Conservation (phyloP, 2,329 filamentous ascomycete genomes). For the Cadophora luteo-olivacea region DNA sequence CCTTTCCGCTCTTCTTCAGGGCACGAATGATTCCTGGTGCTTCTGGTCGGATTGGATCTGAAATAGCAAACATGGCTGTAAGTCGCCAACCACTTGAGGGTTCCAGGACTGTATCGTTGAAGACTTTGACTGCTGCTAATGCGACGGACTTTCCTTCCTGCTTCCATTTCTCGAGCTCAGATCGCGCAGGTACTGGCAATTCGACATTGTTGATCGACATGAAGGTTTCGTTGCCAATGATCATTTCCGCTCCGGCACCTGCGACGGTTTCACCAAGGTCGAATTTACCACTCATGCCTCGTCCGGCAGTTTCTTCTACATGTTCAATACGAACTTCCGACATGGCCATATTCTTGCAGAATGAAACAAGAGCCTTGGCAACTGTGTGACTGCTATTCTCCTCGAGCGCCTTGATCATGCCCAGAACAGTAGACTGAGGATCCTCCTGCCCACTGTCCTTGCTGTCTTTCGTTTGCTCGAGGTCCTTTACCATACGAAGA, state of each 20-base stretch:
- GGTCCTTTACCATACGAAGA: slow-evolving; percentile 60
- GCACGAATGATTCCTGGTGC: slow-evolving; percentile 68
- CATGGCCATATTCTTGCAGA: slow-evolving; percentile 55
- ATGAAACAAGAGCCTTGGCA: slow-evolving; percentile 71
- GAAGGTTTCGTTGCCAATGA: slow-evolving; percentile 77
- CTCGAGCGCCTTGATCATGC: slow-evolving; percentile 67
- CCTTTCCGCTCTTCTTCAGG: slow-evolving; percentile 69
- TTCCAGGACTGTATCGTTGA: not conserved
- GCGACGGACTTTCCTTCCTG: slow-evolving; percentile 68
- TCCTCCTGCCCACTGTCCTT: slow-evolving; percentile 11
- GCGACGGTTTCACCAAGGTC: slow-evolving; percentile 37
- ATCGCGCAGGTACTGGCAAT: slow-evolving; percentile 47
- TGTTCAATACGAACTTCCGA: slow-evolving; percentile 46
- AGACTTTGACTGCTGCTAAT: slow-evolving; percentile 56
- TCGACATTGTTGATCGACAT: slow-evolving; percentile 58
- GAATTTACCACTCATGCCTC: slow-evolving; percentile 69
- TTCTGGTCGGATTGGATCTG: slow-evolving; percentile 82
- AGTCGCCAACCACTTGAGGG: slow-evolving; percentile 54
- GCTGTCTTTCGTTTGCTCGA: slow-evolving; percentile 59
- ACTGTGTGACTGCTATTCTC: slow-evolving; percentile 78
- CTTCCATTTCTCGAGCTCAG: slow-evolving; percentile 62
- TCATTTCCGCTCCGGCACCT: slow-evolving; percentile 50
- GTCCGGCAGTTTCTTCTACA: slow-evolving; percentile 73
- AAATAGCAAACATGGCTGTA: slow-evolving; percentile 73
- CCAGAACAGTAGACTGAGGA: slow-evolving; percentile 49